Conservation (phyloP, 2,329 filamentous ascomycete species). For the Trichoderma polysporum region DNA sequence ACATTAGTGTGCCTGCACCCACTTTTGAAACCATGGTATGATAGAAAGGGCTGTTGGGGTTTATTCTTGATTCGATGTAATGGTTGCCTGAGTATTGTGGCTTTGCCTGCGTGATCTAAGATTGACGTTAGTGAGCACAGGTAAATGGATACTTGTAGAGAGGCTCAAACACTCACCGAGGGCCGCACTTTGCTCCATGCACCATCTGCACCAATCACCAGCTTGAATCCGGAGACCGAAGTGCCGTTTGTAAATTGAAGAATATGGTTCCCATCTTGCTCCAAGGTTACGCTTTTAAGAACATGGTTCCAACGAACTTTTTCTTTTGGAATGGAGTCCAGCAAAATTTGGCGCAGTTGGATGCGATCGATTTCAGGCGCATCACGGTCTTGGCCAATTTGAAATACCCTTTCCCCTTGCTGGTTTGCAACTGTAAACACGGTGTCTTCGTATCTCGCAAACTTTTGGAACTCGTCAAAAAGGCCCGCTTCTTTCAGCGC, state of each 20-base stretch:
- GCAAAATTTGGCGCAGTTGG: slow-evolving; percentile 41
- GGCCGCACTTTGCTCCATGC: slow-evolving; percentile 40
- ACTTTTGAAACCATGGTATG: background rate
- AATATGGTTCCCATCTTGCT: slow-evolving; percentile 28
- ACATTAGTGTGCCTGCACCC: background rate
- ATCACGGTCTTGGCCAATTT: slow-evolving; percentile 26
- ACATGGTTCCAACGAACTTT: slow-evolving; percentile 43
- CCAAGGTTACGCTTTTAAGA: background rate
- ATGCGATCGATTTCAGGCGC: slow-evolving; percentile 45
- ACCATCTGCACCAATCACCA: slow-evolving; percentile 39
- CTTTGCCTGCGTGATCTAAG: slow-evolving; percentile 29
- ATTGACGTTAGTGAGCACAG: background rate
- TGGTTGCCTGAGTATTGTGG: slow-evolving; percentile 19
- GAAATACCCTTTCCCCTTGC: slow-evolving; percentile 37
- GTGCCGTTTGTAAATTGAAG: slow-evolving; percentile 42
- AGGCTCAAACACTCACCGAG: background rate
- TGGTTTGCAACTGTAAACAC: slow-evolving; percentile 48
- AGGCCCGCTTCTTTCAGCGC: slow-evolving; percentile 52
- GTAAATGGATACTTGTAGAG: background rate
- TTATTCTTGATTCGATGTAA: slow-evolving; percentile 13
- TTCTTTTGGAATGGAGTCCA: slow-evolving; percentile 41
- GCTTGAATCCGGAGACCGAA: slow-evolving; percentile 39
- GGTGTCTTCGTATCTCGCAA: slow-evolving; percentile 49
- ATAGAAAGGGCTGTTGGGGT: background rate
- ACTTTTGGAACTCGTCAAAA: slow-evolving; percentile 48